Evolutionary conservation across 2,329 filamentous ascomycete genomes (phyloP), one percentile per base, ranked within the genome.

Genomic region (Xenosphaeropsis pyriputrescens): DNA sequence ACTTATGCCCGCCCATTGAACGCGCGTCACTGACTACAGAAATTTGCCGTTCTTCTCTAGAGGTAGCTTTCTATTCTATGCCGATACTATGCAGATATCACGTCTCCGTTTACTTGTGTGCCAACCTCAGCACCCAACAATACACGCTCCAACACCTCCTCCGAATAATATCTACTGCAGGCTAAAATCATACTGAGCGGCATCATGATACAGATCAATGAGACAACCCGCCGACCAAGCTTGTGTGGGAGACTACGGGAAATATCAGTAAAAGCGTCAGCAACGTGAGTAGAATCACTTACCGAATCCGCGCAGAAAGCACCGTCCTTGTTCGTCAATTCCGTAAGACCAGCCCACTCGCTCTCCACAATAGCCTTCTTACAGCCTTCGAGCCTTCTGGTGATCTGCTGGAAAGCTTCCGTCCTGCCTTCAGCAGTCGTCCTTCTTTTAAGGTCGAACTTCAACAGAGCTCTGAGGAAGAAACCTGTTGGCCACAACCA

Each of bases 401-500:
- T 95, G 29, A 96, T 79, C 63, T 96, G 91, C 64, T 96, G 89
- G 66, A 94, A 94, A 4, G 82, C 83, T 59, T 96, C 91, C 1
- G 79, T 80, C 22, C 78, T 72, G 44, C 81, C 84, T 50, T 84
- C 72, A 4, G 61, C 42, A 1, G 68, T 73, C 44, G 70, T 68
- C 35, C 85, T 71, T 19, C 86, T 69, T 63, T 72, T 69, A 36
- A 96, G 63, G 55, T 95, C 86, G 52, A 96, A 96, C 57, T 86
- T 83, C 45, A 98, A 70, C 46, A 98, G 64, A 1, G 91, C 91
- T 35, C 93, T 78, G 16, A 95, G 67, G 68, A 94, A 98, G 65
- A 86, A 98, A 4, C 91, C 91, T 1, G 85, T 89, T 0, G 89
- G 93, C 91, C 91, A 98, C 17, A 95, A 64, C 91, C 91, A 98